Evolutionary conservation across 305 asterid genomes (phyloP), one percentile per base, ranked within the genome.

Genomic region (Rubia balearica): DNA sequence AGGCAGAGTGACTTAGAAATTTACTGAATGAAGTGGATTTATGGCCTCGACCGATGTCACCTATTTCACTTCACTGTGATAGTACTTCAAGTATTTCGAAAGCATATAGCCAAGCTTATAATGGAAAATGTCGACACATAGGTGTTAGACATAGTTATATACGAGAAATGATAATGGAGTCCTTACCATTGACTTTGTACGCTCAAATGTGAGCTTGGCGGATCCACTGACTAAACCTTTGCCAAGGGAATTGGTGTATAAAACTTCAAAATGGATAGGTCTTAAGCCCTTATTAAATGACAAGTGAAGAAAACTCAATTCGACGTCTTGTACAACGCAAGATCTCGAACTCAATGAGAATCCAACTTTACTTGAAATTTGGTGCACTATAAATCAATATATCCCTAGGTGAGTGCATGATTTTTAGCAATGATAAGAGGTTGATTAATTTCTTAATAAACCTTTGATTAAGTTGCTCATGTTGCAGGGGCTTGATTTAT

Each of bases 61-160:
- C 21, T 16, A 53, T 53, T 16, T 5, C 24, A 16, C 24, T 53
- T 19, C 10, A 53, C 14, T 53, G 60, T 53, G 60, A n/a, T 53
- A 53, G 60, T 46, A 46, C n/a, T 46, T 46, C 53, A 46, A 46
- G 53, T 46, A 46, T 46, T 46, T 46, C 27, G 40, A 38, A 40
- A 6, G 68, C 68, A 14, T 27, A 33, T 68, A 46, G 71, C 51
- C 61, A 49, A 68, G 13, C n/a, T 13, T 45, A 63, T 30, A 71
- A 71, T 19, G 62, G 59, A 24, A 69, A 24, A 41, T 69, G 33
- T 17, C 62, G 66, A 48, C 30, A 69, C 11, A 64, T 40, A 1
- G 53, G 30, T 6, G 21, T 64, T 7, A 64, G 51, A 38, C 67
- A 62, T 6, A 36, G 38, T 14, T 11, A 7, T 33, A 45, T 62